Evolutionary conservation across 768 basidiomycete species (phyloP).

Genomic region (Lanmaoa rubissima): DNA sequence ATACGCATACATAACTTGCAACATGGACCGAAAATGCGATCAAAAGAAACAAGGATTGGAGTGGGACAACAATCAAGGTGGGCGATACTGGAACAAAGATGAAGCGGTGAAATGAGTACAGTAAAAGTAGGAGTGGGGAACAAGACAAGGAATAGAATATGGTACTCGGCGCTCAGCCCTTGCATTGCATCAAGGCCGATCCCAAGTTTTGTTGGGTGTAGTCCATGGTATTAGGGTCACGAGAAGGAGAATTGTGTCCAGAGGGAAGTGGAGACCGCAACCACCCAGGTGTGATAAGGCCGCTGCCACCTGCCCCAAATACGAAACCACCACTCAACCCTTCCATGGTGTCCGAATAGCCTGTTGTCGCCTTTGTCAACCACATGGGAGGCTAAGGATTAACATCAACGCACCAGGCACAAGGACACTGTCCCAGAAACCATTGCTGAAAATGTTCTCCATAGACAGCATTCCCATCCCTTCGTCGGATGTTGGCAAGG

Average conservation of each 20-base stretch:
- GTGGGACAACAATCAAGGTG: conserved; percentile 3
- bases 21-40: conserved; percentile 6
- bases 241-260: conserved; percentile 45
- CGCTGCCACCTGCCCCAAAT: conserved; percentile 80
- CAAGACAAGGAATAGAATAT: conserved; percentile 1
- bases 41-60: conserved; percentile 10
- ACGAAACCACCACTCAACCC: conserved; percentile 84
- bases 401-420: conserved; percentile 64
- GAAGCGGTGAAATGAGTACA: background rate
- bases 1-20: conserved; percentile 19
- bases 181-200: conserved; percentile 24
- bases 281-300: conserved; percentile 74
- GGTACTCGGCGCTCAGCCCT: conserved; percentile 14
- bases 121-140: background rate
- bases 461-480: conserved; percentile 60
- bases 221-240: conserved; percentile 25
- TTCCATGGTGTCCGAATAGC: conserved; percentile 78
- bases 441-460: conserved; percentile 76
- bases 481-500: conserved; percentile 41
- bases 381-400: background rate
- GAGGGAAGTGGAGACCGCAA: conserved; percentile 59
- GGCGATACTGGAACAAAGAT: background rate
- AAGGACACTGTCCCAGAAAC: conserved; percentile 87
- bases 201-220: conserved; percentile 29
- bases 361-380: conserved; percentile 36